Evolutionary conservation across 208 protist genomes (phyloP).

Genomic region (Herpetomonas tarakana): DNA sequence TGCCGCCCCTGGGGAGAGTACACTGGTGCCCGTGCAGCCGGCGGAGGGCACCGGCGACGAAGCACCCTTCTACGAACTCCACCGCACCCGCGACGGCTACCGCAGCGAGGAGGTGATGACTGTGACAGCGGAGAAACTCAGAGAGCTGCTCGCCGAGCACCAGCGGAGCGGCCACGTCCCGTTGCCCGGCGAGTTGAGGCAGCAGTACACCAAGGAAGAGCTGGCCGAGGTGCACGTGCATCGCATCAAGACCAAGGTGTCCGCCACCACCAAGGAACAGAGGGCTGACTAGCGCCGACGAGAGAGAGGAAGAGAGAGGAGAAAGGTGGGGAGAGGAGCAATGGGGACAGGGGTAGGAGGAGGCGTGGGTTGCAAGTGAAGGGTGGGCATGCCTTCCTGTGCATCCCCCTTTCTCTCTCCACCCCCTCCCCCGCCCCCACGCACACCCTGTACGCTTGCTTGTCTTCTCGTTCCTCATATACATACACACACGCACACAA

Average conservation of each 20-base stretch:
- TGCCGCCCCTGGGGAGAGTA: background rate
- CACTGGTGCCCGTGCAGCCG: slow-evolving; percentile 1
- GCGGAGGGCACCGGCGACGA: background rate
- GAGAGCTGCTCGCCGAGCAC: slow-evolving; percentile 21
- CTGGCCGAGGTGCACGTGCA: slow-evolving; percentile 35
- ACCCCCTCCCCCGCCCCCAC: too few species aligned
- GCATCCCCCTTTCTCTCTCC: too few species aligned
- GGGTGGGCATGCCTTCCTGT: too few species aligned
- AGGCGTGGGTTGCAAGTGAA: too few species aligned
- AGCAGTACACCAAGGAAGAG: slow-evolving; percentile 29
- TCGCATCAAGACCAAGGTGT: slow-evolving; percentile 57
- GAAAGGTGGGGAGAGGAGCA: slow-evolving; percentile 3
- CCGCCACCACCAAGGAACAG: background rate
- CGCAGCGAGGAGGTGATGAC: slow-evolving; percentile 36
- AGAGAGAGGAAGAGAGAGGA: slow-evolving; percentile 3
- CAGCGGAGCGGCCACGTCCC: slow-evolving; percentile 13
- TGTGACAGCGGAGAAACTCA: slow-evolving; percentile 21
- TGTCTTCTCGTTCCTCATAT: too few species aligned
- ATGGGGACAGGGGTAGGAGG: background rate
- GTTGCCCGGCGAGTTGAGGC: slow-evolving; percentile 31
- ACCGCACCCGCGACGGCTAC: slow-evolving; percentile 52
- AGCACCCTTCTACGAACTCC: slow-evolving; percentile 41
- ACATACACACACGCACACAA: too few species aligned
- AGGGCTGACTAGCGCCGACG: background rate
- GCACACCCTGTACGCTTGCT: too few species aligned